These are phyloP conservation scores for Saccharomycopsis fibuligera DNA, from an alignment of 805 yeast genomes.

Conservation along the genomic window DNA sequence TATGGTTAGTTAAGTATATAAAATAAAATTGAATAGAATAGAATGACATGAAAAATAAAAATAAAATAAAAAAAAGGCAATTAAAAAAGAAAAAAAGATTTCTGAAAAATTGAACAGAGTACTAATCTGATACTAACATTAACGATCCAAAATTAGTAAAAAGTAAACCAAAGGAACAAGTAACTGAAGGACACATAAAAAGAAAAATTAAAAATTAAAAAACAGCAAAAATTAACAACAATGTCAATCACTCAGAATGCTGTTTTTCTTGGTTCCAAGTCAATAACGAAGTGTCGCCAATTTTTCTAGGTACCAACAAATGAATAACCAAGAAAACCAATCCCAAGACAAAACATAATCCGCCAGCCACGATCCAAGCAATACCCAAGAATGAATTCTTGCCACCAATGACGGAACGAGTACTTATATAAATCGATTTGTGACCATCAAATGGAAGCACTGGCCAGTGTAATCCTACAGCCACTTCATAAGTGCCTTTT, in stretches of 20 bases:
- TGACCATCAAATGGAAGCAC: constrained; percentile 62
- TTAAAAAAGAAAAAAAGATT: too few species aligned
- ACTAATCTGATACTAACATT: too few species aligned
- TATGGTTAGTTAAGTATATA: too few species aligned
- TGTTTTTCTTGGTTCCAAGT: constrained; percentile 58
- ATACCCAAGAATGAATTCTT: constrained; percentile 68
- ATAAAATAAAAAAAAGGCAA: too few species aligned
- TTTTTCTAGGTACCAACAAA: constrained; percentile 58
- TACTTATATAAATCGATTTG: constrained; percentile 60
- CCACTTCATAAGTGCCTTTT: constrained; percentile 61
- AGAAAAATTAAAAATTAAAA: background rate
- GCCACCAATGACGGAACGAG: constrained; percentile 71
- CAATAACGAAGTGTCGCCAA: constrained; percentile 63
- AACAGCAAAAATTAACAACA: background rate
- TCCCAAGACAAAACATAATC: constrained; percentile 55
- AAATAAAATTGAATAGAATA: too few species aligned
- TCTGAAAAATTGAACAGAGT: too few species aligned
- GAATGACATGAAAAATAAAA: too few species aligned
- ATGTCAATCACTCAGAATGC: background rate
- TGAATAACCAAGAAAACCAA: constrained; percentile 47
- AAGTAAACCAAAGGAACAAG: background rate
- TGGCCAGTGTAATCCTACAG: constrained; percentile 74
- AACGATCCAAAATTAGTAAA: background rate
- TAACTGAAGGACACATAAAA: background rate
- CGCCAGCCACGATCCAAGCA: constrained; percentile 71